Evolutionary conservation across 2,329 filamentous ascomycete species (phyloP).

Genomic region (Aspergillus sp.): DNA sequence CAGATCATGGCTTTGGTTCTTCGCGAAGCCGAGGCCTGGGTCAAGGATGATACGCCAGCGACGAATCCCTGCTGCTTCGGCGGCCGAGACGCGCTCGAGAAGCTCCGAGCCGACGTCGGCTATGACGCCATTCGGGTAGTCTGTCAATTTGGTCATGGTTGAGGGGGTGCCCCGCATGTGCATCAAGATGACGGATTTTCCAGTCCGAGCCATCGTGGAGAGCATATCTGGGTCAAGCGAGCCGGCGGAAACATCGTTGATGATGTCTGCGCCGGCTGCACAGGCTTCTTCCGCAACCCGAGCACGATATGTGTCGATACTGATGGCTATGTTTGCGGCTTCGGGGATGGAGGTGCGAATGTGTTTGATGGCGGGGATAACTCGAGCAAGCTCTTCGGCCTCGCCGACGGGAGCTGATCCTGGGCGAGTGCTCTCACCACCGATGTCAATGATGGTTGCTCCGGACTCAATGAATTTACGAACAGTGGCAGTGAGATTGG

Average conservation of each 20-base stretch:
- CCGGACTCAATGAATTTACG: slow-evolving; percentile 61
- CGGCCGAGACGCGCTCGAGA: slow-evolving; percentile 63
- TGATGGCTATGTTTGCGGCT: slow-evolving; percentile 64
- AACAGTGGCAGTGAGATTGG: slow-evolving; percentile 55
- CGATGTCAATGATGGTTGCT: slow-evolving; percentile 83
- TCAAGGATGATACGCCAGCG: slow-evolving; percentile 95
- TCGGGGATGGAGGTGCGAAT: slow-evolving; percentile 63
- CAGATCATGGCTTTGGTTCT: slow-evolving; percentile 74
- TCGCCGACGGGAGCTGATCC: slow-evolving; percentile 63
- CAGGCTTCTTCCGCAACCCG: slow-evolving; percentile 73
- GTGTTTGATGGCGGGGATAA: slow-evolving; percentile 72
- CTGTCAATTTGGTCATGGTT: slow-evolving; percentile 68
- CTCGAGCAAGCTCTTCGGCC: slow-evolving; percentile 70
- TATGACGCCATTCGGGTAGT: slow-evolving; percentile 67
- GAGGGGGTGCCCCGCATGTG: slow-evolving; percentile 86
- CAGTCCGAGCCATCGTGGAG: slow-evolving; percentile 67
- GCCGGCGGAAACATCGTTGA: slow-evolving; percentile 92
- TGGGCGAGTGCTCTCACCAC: slow-evolving; percentile 88
- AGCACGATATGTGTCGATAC: slow-evolving; percentile 89
- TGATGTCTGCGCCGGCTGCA: slow-evolving; percentile 76
- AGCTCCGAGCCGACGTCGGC: slow-evolving; percentile 65
- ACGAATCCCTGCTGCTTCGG: slow-evolving; percentile 75
- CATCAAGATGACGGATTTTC: slow-evolving; percentile 79
- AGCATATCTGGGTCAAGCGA: slow-evolving; percentile 77
- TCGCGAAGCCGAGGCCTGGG: slow-evolving; percentile 91